Conservation (phyloP, 805 yeast genomes). For the Yarrowia sp. region DNA sequence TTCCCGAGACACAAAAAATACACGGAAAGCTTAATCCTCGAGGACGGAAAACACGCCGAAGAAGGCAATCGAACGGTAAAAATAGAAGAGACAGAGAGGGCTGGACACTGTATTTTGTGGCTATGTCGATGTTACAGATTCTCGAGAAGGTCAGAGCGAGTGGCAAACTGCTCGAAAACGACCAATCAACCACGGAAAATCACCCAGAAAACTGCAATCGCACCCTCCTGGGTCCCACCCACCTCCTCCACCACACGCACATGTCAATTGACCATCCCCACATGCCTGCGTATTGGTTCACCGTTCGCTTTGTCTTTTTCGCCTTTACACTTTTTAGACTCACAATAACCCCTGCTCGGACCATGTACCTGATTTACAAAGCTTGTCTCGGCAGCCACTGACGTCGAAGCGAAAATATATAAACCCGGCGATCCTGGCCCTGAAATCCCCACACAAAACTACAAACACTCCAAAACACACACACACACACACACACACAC, state of each 20-base stretch:
- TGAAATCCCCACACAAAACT: background rate
- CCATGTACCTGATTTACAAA: constrained; percentile 24
- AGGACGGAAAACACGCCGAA: background rate
- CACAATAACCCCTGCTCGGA: constrained; percentile 8
- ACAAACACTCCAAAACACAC: background rate
- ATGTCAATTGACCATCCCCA: background rate
- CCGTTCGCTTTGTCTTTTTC: background rate
- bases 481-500: background rate
- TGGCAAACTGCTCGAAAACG: too few species aligned
- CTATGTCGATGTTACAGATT: too few species aligned
- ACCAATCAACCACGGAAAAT: too few species aligned
- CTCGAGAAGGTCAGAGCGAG: too few species aligned
- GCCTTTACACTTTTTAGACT: too few species aligned
- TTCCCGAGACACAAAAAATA: too few species aligned
- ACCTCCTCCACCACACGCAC: background rate
- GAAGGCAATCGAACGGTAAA: background rate
- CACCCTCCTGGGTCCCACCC: background rate
- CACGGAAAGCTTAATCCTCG: background rate
- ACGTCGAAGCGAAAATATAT: background rate
- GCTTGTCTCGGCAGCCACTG: constrained; percentile 5
- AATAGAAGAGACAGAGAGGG: background rate
- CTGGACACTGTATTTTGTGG: background rate
- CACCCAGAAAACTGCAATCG: too few species aligned
- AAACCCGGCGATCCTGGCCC: background rate
- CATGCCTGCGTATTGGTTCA: background rate